These are phyloP conservation scores for Eimeria praecox DNA, from an alignment of 169 alveolate genomes.

Conservation along the genomic window DNA sequence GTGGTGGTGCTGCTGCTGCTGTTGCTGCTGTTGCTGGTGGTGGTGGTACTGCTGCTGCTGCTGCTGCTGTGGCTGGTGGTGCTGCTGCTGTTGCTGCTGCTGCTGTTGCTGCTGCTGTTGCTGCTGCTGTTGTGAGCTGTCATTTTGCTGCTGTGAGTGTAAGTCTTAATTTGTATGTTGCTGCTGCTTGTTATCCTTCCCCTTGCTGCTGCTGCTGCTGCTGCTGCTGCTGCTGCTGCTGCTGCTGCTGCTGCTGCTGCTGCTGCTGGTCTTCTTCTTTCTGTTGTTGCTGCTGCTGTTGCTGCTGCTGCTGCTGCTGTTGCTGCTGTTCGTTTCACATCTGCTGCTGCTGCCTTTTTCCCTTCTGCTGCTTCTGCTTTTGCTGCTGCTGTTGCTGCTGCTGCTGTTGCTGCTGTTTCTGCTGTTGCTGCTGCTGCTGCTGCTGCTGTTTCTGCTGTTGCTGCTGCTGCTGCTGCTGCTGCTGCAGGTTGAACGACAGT, in stretches of 20 bases:
- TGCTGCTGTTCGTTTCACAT: neutral
- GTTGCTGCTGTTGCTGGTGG: neutral
- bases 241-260: neutral
- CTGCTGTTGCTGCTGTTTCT: neutral
- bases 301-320: neutral
- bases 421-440: neutral
- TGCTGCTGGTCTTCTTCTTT: too few relatives aligned
- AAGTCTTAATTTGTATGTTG: too few relatives aligned
- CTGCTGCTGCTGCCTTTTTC: neutral
- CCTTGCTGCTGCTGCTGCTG: neutral
- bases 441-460: neutral
- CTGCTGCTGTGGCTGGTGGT: neutral
- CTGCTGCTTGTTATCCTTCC: neutral
- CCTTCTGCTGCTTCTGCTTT: neutral
- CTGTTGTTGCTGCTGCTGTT: neutral
- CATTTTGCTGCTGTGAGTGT: too few relatives aligned
- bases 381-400: neutral
- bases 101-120: slow-evolving; percentile 2
- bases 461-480: slow-evolving; percentile 42
- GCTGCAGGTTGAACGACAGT: slow-evolving; percentile 69
- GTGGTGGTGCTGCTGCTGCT: neutral
- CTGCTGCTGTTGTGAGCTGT: too few relatives aligned
- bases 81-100: neutral
- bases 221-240: neutral
- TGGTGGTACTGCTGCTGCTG: neutral